A percentile compares a stretch with the other conserved stretches of the same genome.
phyloP scores from a whole-genome alignment of 2,329 filamentous ascomycete species.

The Chaetothyriales sp. region DNA sequence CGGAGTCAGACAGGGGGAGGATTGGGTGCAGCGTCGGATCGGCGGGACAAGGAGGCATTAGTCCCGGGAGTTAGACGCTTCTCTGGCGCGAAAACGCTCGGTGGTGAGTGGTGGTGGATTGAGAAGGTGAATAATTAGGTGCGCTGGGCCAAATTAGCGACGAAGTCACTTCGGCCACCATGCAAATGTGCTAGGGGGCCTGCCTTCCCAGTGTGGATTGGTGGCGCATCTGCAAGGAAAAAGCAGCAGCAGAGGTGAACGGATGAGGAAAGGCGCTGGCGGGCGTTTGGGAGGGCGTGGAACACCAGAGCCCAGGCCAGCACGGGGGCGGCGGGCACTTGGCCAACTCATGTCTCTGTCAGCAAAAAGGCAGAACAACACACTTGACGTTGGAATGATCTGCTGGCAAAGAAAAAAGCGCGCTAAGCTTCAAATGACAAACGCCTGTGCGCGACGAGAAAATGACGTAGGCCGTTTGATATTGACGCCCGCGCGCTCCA shows the following conservation, averaged over 20 bases:
- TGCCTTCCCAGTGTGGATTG: neutral
- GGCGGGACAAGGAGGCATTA: conserved; percentile 8
- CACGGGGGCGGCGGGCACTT: too few species aligned
- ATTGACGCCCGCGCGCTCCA: neutral
- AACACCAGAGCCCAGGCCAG: neutral
- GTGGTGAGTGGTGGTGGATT: conserved; percentile 4
- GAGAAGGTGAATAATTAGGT: neutral
- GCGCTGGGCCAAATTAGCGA: neutral
- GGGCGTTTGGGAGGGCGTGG: neutral
- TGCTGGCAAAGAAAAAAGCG: neutral
- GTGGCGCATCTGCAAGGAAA: conserved; percentile 1
- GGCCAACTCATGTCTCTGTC: neutral
- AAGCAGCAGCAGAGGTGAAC: conserved; percentile 7
- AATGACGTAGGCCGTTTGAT: neutral
- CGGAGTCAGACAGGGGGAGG: conserved; percentile 12
- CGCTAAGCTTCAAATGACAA: neutral
- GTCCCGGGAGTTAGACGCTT: conserved; percentile 18
- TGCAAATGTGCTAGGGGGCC: neutral
- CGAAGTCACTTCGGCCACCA: neutral
- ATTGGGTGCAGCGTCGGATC: conserved; percentile 9
- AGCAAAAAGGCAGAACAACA: neutral
- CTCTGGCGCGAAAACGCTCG: conserved; percentile 15
- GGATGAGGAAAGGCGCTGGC: neutral
- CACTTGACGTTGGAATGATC: neutral
- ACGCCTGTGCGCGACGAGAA: neutral